Percentiles rank a stretch among this genome's conserved stretches.
Conservation (phyloP, 495 filamentous ascomycete species). For the Aspergillus carlsbadensis region DNA sequence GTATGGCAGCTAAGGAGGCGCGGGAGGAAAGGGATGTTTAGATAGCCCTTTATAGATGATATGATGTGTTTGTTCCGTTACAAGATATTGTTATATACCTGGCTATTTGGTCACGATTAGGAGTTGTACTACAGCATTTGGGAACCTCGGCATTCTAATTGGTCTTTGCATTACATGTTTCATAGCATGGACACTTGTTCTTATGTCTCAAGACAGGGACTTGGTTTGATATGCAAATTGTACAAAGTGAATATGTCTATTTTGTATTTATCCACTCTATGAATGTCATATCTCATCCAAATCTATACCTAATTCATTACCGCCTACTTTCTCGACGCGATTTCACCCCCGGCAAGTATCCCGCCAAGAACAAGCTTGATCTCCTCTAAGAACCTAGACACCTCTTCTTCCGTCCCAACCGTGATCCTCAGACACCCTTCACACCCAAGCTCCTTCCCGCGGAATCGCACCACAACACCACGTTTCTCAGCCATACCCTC, state of each 20-base stretch:
- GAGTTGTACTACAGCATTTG: too few species aligned
- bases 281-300: neutral
- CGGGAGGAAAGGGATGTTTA: neutral
- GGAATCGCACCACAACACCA: conserved; percentile 89
- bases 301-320: neutral
- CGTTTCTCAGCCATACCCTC: conserved; percentile 80
- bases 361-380: conserved; percentile 60
- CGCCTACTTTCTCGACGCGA: conserved; percentile 20
- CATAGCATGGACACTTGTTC: too few species aligned
- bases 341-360: conserved; percentile 27
- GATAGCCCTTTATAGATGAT: neutral
- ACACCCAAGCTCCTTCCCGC: conserved; percentile 90
- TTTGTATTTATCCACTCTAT: neutral
- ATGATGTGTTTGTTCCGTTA: too few species aligned
- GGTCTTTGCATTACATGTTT: too few species aligned
- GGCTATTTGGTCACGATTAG: too few species aligned
- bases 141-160: too few species aligned
- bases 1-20: neutral
- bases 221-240: too few species aligned
- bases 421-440: conserved; percentile 87
- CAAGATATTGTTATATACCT: too few species aligned
- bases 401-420: conserved; percentile 86
- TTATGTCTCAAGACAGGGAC: too few species aligned
- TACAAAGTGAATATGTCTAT: neutral
- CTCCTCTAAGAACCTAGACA: conserved; percentile 70